Base-by-base conservation (phyloP, 441 rosid genomes). In the Viola pubescens region DNA sequence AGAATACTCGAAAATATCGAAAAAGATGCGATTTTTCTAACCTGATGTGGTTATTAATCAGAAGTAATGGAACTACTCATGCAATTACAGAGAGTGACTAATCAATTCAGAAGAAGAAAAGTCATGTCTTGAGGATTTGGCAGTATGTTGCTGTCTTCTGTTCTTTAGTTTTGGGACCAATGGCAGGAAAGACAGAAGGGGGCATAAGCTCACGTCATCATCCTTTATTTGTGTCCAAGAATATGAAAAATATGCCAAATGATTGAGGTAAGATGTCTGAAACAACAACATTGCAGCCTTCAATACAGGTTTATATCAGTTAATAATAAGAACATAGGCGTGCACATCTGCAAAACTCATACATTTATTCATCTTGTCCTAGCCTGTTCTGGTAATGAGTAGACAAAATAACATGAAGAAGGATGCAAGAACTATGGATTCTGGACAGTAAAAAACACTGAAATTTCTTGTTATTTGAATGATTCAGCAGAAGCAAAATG, bases 401-500 rank as follows among this genome's bases (percentile, higher is more conserved):
- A 61, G 55, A 59, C 54, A 54, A 59, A 19, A 37, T 14, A 61
- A 39, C 48, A 60, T 11, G 37, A 38, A 62, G 55, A 55, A 16
- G 14, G 45, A 13, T 56, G 45, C 54, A 43, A 38, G 54, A 56
- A 57, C 1, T 5, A 9, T n/a, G 54, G 54, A 41, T 56, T 55
- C 53, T 52, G 51, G 46, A 67, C 8, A 53, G 19, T 53, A 53
- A 60, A 50, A 64, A 60, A 65, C 58, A 63, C 52, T 16, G 58
- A 26, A 61, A 66, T 59, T 37, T 63, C 62, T 66, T 69, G 76
- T 79, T 77, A 82, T 82, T 82, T 39, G 72, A 74, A 64, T 67
- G 62, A 55, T 49, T 60, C 45, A 58, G 71, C 68, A 69, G 79
- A 64, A 73, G 73, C 69, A 75, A 26, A 26, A 55, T 69, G 73